These are phyloP conservation scores for Exophiala calicioides DNA, from an alignment of 2,329 filamentous ascomycete genomes.

Conservation along the genomic window DNA sequence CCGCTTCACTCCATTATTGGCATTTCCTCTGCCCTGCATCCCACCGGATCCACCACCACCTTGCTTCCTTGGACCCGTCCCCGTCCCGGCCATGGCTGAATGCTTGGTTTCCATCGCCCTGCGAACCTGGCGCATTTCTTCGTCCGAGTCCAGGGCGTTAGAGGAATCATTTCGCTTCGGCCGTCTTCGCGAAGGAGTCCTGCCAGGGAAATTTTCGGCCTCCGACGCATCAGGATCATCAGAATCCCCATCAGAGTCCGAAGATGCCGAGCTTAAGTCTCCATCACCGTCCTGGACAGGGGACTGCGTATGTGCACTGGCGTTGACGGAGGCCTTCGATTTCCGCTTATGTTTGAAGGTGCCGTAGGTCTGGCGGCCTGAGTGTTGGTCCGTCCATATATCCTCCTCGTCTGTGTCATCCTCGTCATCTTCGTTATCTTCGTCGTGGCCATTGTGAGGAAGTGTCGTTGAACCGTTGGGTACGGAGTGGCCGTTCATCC, in stretches of 20 bases:
- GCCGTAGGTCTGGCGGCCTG: slow-evolving; percentile 30
- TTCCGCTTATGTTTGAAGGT: slow-evolving; percentile 23
- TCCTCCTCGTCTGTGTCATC: slow-evolving; percentile 17
- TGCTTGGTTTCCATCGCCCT: slow-evolving; percentile 24
- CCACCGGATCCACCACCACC: slow-evolving; percentile 5
- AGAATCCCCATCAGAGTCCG: slow-evolving; percentile 3
- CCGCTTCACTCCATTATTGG: too few relatives aligned
- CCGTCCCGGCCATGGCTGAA: slow-evolving; percentile 11
- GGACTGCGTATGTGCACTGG: background rate
- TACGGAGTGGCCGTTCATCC: background rate
- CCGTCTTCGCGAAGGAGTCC: background rate
- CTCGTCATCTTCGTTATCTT: background rate
- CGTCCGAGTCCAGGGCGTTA: slow-evolving; percentile 17
- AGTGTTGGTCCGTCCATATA: slow-evolving; percentile 18
- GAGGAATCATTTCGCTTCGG: slow-evolving; percentile 1
- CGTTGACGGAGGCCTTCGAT: slow-evolving; percentile 3
- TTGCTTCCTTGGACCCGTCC: background rate
- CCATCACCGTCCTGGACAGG: slow-evolving; percentile 4
- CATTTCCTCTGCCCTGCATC: background rate
- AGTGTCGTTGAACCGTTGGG: background rate
- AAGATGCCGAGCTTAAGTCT: slow-evolving; percentile 20
- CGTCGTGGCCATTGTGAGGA: background rate
- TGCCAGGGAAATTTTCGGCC: background rate
- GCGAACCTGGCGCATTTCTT: slow-evolving; percentile 24
- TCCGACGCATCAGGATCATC: slow-evolving; percentile 6